Base-by-base conservation (phyloP, 1,139 yeast species). In the Taphrina deformans region DNA sequence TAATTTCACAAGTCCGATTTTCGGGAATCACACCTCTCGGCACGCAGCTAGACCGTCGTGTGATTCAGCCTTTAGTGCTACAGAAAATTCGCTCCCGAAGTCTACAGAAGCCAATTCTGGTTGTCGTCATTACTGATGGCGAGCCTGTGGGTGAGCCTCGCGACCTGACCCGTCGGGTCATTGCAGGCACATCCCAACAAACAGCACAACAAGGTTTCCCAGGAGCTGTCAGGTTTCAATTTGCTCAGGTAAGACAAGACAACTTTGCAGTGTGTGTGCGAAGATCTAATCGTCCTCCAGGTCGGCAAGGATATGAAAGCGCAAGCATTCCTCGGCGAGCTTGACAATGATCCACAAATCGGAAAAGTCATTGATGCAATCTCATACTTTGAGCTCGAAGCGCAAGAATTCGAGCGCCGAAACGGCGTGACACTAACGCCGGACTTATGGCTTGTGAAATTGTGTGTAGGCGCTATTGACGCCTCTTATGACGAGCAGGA, bases 11-110 rank as follows among this genome's bases (percentile, higher is more conserved):
- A 33, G 71, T 71, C 52, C 69, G 70, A 46, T 75, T 74, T 69
- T 70, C 73, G 5, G 76, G 76, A 1, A 70, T 74, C 27, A 75
- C 77, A n/a, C 76, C 76, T 21, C 71, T 75, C 3, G 77, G 76
- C 6, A 72, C 76, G 3, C 67, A 68, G 10, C 69, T 75, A 45
- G 65, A 69, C 55, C 67, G 66, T 53, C 74, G 74, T 68, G 74
- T 75, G 48, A 68, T 75, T 50, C 73, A 73, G 38, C 77, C 77
- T 2, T 66, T 74, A 40, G 74, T 75, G 23, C 38, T 73, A 21
- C 70, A 70, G 9, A 75, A 74, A 4, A 73, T 74, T 14, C 70
- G 71, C 27, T 62, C 69, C 29, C 71, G 73, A 38, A 67, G 65
- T 10, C 65, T 75, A 41, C 69, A 68, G 53, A 75, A 75, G 71